Conservation (phyloP, 306 rosid genomes). For the Mimosa pudica region DNA sequence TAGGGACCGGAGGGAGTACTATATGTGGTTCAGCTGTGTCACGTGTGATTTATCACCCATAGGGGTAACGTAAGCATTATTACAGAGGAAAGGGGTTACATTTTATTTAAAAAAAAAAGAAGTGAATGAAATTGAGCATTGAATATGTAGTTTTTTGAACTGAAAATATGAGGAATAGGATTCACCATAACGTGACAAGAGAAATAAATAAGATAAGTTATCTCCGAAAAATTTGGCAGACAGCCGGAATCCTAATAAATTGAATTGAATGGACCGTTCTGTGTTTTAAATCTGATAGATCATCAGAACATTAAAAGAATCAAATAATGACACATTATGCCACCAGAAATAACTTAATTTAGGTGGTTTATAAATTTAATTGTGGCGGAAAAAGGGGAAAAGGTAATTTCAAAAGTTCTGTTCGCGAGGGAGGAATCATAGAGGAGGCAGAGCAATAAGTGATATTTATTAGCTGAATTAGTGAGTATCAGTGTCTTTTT, state of each 20-base stretch:
- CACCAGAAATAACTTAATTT: neutral
- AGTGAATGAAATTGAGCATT: neutral
- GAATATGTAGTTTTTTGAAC: neutral
- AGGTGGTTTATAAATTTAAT: too few species aligned
- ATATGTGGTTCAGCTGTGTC: neutral
- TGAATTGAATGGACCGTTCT: slow-evolving; percentile 28
- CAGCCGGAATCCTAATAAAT: slow-evolving; percentile 47
- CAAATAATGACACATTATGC: neutral
- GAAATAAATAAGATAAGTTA: slow-evolving; percentile 19
- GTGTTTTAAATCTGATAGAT: neutral
- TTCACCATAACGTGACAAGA: slow-evolving; percentile 30
- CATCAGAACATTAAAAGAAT: neutral
- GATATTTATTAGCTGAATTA: neutral
- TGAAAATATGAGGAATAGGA: neutral
- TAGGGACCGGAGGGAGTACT: too few species aligned
- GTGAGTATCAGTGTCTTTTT: neutral
- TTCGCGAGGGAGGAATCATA: neutral
- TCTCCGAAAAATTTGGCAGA: slow-evolving; percentile 43
- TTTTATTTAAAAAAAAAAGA: neutral
- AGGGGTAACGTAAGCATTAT: neutral
- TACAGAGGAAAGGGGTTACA: neutral
- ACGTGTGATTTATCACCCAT: neutral
- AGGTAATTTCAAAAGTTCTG: neutral
- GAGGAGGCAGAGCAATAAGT: neutral
- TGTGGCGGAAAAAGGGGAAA: neutral